A percentile compares a stretch with the other conserved stretches of the same genome.
Conservation (phyloP, 2,329 filamentous ascomycete genomes). For the Lasiodiplodia hormozganensis region DNA sequence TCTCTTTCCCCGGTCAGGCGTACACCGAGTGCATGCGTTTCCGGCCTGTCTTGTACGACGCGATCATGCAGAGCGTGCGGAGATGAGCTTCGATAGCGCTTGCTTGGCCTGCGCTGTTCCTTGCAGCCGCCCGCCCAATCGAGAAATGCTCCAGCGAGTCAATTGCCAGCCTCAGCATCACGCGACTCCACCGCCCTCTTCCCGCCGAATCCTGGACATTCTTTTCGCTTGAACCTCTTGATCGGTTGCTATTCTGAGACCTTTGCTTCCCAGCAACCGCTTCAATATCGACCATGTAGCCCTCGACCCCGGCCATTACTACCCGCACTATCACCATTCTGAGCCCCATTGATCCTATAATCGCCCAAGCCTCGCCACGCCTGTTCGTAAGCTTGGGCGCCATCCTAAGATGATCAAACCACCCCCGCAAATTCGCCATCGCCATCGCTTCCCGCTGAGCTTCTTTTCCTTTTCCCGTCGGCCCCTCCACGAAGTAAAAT, state of each 20-base stretch:
- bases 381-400: neutral
- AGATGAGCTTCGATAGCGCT: slow-evolving; percentile 21
- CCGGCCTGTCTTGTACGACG: slow-evolving; percentile 8
- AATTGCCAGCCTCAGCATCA: neutral
- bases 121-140: slow-evolving; percentile 12
- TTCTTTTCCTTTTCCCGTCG: neutral
- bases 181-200: neutral
- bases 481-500: neutral
- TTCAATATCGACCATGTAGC: neutral
- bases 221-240: neutral
- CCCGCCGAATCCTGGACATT: neutral
- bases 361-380: neutral
- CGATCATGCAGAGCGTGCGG: slow-evolving; percentile 19
- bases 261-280: neutral
- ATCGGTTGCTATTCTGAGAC: neutral
- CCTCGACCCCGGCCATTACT: neutral
- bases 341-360: neutral
- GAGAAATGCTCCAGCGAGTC: neutral
- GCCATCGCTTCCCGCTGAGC: neutral
- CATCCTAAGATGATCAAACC: neutral
- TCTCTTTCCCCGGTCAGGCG: slow-evolving; percentile 2
- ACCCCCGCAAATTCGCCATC: neutral
- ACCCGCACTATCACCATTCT: neutral
- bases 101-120: slow-evolving; percentile 21
- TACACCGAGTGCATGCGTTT: slow-evolving; percentile 2